phyloP scores from a whole-genome alignment of 2,329 filamentous ascomycete genomes.

The Calonectria hawksworthii region DNA sequence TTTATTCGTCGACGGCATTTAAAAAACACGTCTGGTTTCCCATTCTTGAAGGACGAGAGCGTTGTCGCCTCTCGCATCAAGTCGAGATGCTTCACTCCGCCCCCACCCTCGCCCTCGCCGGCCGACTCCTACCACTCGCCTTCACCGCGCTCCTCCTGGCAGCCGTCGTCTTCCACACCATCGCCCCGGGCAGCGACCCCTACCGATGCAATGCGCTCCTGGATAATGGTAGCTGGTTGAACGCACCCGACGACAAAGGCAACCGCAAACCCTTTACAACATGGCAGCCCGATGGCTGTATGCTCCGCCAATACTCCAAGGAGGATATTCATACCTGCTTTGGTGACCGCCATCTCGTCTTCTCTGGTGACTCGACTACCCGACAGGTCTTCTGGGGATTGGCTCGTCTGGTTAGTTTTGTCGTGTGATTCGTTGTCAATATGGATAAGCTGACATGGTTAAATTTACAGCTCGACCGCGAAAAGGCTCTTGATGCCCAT shows the following conservation, averaged over 20 bases:
- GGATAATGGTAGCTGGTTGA: constrained; percentile 65
- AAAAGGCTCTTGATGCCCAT: constrained; percentile 31
- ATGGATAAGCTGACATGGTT: not conserved
- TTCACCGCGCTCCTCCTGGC: constrained; percentile 37
- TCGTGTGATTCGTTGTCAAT: not conserved
- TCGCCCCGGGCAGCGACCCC: constrained; percentile 55
- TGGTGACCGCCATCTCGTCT: constrained; percentile 64
- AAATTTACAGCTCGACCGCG: constrained; percentile 38
- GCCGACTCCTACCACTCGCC: constrained; percentile 35
- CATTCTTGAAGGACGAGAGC: not conserved
- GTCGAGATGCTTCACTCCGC: constrained; percentile 31
- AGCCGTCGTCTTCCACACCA: constrained; percentile 30
- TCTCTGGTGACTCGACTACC: constrained; percentile 72
- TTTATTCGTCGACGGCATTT: not conserved
- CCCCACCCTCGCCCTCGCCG: constrained; percentile 22
- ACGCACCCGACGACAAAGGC: constrained; percentile 48
- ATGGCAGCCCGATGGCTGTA: constrained; percentile 74
- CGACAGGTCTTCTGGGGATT: constrained; percentile 72
- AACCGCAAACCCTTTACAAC: constrained; percentile 54
- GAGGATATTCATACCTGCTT: constrained; percentile 69
- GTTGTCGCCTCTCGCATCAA: constrained; percentile 1
- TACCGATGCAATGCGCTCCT: constrained; percentile 68
- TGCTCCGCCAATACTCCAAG: constrained; percentile 67
- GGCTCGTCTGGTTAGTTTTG: constrained; percentile 45
- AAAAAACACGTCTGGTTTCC: not conserved